Evolutionary conservation across 1,139 yeast genomes (phyloP), one percentile per base, ranked within the genome.

Genomic region (Candida sp.): DNA sequence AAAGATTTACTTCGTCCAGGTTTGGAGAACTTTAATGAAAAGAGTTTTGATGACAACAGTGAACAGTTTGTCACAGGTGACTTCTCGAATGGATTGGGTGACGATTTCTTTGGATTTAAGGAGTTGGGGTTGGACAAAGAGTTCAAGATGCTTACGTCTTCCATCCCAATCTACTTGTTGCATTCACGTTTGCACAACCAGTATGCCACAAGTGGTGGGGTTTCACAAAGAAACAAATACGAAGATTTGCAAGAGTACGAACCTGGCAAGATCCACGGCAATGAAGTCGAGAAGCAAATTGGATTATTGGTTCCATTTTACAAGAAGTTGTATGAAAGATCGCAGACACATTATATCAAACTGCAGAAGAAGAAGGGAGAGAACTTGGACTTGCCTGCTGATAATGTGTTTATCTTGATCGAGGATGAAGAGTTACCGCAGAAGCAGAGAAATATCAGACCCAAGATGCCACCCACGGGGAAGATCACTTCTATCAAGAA

Each of bases 61-160:
- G 98, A 94, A 56, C 97, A 93, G 66, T 94, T 93, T 63, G 74
- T 93, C 60, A 90, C 96, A 23, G 99, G 99, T 52, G 98, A 92
- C 62, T 96, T 94, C 65, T 88, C 97, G 1, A 88, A 84, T 61
- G 97, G 92, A 56, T 75, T 94, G 47, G 99, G 99, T 11, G 96
- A 89, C 59, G 99, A 96, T 70, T 94, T 93, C 78, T 96, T 96
- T 73, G 99, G 99, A 0, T 96, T 96, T 74, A 88, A 83, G 63
- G 98, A 93, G 59, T 77, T 96, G 46, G 99, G 99, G 0, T 75
- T 96, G 56, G 99, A 94, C 63, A 90, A 88, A 62, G 99, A 96
- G 66, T 88, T 90, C 67, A 93, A 96, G n/a, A 75, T 93, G 67
- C 72, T 93, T 50, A 88, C 94, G 32, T 81, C 92, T 4, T 84